These are phyloP conservation scores for Gilbertella persicaria DNA, from an alignment of 371 early-diverging fungal species.

Conservation along the genomic window DNA sequence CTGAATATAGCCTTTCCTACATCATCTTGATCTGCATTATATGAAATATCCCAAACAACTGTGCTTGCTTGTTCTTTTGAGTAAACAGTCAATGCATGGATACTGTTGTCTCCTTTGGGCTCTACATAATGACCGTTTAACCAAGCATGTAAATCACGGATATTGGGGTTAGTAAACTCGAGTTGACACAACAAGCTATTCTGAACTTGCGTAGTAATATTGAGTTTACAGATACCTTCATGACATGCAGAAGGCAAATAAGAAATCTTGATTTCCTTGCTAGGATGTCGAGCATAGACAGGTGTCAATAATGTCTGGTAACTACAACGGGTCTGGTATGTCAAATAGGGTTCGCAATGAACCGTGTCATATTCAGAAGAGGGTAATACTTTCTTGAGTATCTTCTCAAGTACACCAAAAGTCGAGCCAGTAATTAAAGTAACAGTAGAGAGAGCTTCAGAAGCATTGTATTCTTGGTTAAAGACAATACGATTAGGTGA, in stretches of 20 bases:
- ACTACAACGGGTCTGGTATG: constrained; percentile 22
- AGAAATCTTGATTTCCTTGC: constrained; percentile 7
- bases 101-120: not conserved
- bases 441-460: constrained; percentile 23
- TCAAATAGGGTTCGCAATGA: constrained; percentile 7
- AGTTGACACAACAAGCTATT: constrained; percentile 31
- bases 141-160: constrained; percentile 17
- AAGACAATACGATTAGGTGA: constrained; percentile 37
- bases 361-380: constrained; percentile 16
- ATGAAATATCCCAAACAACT: constrained; percentile 19
- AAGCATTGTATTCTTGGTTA: constrained; percentile 27
- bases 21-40: constrained; percentile 26
- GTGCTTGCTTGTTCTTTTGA: constrained; percentile 9
- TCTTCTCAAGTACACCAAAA: constrained; percentile 11
- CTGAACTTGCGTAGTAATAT: constrained; percentile 12
- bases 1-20: constrained; percentile 28
- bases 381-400: constrained; percentile 9
- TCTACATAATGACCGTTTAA: constrained; percentile 9
- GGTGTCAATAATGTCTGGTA: constrained; percentile 21
- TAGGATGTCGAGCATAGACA: constrained; percentile 14
- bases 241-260: not conserved
- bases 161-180: constrained; percentile 9
- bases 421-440: constrained; percentile 24
- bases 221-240: constrained; percentile 5
- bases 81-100: constrained; percentile 16